Base-by-base conservation (phyloP, 352 stramenopile genomes). In the Pythium scleroteichum region DNA sequence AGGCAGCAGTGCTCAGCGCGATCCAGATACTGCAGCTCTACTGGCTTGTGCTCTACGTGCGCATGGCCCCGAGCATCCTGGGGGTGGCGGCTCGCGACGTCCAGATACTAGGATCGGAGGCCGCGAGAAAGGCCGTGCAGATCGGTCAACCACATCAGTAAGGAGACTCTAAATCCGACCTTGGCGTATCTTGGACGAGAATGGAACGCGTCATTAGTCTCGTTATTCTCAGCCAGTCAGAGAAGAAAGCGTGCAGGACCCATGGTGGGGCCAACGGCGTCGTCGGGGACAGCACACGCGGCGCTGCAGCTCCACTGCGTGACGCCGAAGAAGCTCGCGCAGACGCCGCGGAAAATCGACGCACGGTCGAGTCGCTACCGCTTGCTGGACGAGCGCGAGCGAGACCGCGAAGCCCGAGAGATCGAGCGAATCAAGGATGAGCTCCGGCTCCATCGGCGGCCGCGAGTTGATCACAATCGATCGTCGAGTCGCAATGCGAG, bases 381-480 rank as follows among this genome's bases (percentile, higher is more conserved):
- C 4, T 44, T 85, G 4, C 45, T 87, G 38, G 68, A 81, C 38
- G 62, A 73, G 17, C 53, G 64, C 4, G 75, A 85, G 27, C 72
- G 75, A 9, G 52, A 53, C 4, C 57, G 49, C 16, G 74, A 88
- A 59, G 57, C 61, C 1, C 62, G 71, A 33, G 70, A 77, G 24
- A 72, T 86, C 3, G 65, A 72, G 26, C 75, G 76, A 16, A 80
- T 85, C 58, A 72, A 84, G 19, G 59, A 55, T 2, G 71, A 85
- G 20, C 52, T 86, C 16, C 55, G 78, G 45, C 49, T 53, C 12
- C 66, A 73, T 38, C 56, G 66, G 5, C 53, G 64, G 35, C 4
- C 53, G 24, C 29, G 53, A 10, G 4, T 41, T 49, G 33, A 45
- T 24, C 46, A 23, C 1, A 12, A 26, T n/a, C 49, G 8, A 62